phyloP scores from a whole-genome alignment of 306 rosid species.

The Morella rubra region DNA sequence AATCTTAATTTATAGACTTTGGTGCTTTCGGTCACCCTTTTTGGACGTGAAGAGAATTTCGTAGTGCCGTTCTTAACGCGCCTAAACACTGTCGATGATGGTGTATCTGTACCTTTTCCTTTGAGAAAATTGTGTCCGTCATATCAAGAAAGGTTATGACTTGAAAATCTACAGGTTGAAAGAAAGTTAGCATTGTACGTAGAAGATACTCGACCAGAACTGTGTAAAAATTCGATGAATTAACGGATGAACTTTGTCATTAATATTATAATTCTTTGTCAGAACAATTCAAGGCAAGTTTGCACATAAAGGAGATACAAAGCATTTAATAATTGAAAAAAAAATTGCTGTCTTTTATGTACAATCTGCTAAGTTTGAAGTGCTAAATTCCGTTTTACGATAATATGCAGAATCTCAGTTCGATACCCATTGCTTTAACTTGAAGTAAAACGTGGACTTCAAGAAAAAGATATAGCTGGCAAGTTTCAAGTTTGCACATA shows the following conservation, averaged over 20 bases:
- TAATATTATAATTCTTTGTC: no score
- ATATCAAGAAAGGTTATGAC: no score
- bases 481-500: slow-evolving; percentile 14
- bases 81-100: background rate
- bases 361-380: background rate
- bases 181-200: no score
- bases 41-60: background rate
- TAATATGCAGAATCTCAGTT: background rate
- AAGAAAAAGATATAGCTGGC: slow-evolving; percentile 33
- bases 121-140: no score
- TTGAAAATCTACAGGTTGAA: no score
- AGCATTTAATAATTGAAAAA: background rate
- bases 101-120: background rate
- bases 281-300: no score
- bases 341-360: background rate
- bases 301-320: no score
- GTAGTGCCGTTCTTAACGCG: background rate
- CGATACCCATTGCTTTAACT: slow-evolving; percentile 14
- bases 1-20: background rate
- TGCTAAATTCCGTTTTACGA: slow-evolving; percentile 2
- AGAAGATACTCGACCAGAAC: no score
- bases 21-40: background rate
- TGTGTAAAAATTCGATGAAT: no score
- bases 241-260: no score
- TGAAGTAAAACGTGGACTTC: slow-evolving; percentile 36